Evolutionary conservation across 495 filamentous ascomycete genomes (phyloP).

Genomic region (Rostrohypoxylon terebratum): DNA sequence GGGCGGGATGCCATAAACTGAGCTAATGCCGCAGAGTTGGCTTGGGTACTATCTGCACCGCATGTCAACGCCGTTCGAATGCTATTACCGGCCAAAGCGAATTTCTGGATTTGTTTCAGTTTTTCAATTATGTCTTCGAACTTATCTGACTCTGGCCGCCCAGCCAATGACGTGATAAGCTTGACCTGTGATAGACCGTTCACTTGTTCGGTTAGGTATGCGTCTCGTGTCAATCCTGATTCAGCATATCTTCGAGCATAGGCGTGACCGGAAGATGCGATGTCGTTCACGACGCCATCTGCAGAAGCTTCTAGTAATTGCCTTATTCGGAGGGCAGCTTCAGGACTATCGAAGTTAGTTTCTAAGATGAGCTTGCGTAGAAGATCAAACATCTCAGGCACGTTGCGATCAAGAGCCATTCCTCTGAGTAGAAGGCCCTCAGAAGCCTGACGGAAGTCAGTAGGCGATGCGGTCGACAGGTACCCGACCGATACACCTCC

Average conservation of each 20-base stretch:
- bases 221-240: slow-evolving; percentile 77
- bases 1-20: slow-evolving; percentile 75
- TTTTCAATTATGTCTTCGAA: slow-evolving; percentile 83
- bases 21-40: slow-evolving; percentile 78
- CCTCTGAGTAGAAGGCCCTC: slow-evolving; percentile 88
- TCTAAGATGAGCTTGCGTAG: slow-evolving; percentile 82
- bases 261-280: slow-evolving; percentile 86
- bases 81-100: slow-evolving; percentile 70
- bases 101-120: slow-evolving; percentile 84
- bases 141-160: slow-evolving; percentile 67
- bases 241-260: slow-evolving; percentile 87
- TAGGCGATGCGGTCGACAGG: slow-evolving; percentile 79
- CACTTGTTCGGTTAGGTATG: slow-evolving; percentile 80
- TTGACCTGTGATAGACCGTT: slow-evolving; percentile 88
- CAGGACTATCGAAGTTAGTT: slow-evolving; percentile 86
- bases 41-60: slow-evolving; percentile 71
- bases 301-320: slow-evolving; percentile 86
- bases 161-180: slow-evolving; percentile 74
- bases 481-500: slow-evolving; percentile 88
- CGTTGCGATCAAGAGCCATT: slow-evolving; percentile 87
- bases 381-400: slow-evolving; percentile 90
- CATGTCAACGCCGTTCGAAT: slow-evolving; percentile 91
- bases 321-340: slow-evolving; percentile 81
- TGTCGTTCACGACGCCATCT: slow-evolving; percentile 89
- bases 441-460: slow-evolving; percentile 71